phyloP scores from a whole-genome alignment of 108 stramenopile genomes.

The Cyclotella cryptica region DNA sequence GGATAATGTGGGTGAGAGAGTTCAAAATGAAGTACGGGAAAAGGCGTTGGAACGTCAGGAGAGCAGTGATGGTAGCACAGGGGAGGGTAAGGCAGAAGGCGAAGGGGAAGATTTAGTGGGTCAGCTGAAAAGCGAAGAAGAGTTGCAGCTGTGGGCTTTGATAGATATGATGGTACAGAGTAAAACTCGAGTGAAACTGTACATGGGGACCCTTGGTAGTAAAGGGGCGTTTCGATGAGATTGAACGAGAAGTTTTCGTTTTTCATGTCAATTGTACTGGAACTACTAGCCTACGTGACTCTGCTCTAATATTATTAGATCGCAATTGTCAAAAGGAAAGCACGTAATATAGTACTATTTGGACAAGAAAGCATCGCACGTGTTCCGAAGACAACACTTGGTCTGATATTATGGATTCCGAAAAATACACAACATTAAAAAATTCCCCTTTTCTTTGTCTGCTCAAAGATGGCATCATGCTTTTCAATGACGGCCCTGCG shows the following conservation, averaged over 20 bases:
- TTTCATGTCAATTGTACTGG: no score
- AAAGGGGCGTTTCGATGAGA: conserved; percentile 61
- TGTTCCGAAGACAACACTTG: not conserved
- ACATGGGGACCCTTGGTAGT: conserved; percentile 66
- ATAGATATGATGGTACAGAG: conserved; percentile 90
- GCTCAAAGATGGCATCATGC: conserved; percentile 70
- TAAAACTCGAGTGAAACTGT: conserved; percentile 79
- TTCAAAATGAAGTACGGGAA: conserved; percentile 64
- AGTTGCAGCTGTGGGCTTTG: conserved; percentile 80
- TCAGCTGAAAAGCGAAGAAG: conserved; percentile 49
- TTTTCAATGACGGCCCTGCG: conserved; percentile 74
- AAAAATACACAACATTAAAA: conserved; percentile 35
- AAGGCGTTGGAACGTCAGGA: conserved; percentile 35
- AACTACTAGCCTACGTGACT: no score
- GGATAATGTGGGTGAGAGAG: conserved; percentile 63
- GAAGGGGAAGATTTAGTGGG: conserved; percentile 1
- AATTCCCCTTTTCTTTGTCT: conserved; percentile 76
- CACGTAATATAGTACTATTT: no score
- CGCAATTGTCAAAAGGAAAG: not conserved
- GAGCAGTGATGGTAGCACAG: not conserved
- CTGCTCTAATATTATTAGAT: no score
- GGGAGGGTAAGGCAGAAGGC: conserved; percentile 14
- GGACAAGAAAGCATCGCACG: no score
- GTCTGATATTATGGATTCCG: not conserved
- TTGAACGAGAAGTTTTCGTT: no score